Evolutionary conservation across 2,329 filamentous ascomycete species (phyloP), one percentile per base, ranked within the genome.

Genomic region (Beauveria scarabaeidicola): DNA sequence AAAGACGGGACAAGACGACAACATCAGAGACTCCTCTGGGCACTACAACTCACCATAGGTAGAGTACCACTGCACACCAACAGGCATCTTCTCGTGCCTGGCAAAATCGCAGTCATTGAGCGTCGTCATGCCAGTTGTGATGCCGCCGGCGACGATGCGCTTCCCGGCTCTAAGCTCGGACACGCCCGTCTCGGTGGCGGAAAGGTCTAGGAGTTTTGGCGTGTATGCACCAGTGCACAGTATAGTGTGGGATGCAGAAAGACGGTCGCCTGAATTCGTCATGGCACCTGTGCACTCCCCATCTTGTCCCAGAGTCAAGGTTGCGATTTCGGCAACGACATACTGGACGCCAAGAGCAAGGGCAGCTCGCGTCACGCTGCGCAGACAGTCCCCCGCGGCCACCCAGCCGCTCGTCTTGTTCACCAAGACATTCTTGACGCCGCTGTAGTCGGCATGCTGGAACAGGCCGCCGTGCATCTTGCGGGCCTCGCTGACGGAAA

Each of bases 381-480:
- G 69, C 61, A 87, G 67, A 32, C 78, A 77, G 63, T 85, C 81
- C 3, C 81, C 81, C 2, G 85, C 84, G n/a, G 81, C 82, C 7
- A 78, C 83, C 82, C 83, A 87, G 1, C 84, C 84, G 68, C 82
- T 84, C 29, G 78, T 80, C 65, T 76, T 79, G 73, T 87, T 87
- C 48, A 86, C 71, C 15, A 85, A 73, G 3, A 86, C 81, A 64
- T 84, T 80, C 64, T 79, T 82, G 52, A 81, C 82, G 2, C 77
- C 81, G 0, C 73, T 74, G 65, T 85, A 87, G 59, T 86, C 81
- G 2, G 84, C 82, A 47, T 83, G 77, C 10, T 80, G 75, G 61
- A 87, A 86, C 1, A 87, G 66, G 0, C 84, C 84, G 3, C 75
- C 78, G 61, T 83, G 85, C 59, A 84, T 64, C 58, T 78, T 78